phyloP scores from a whole-genome alignment of 1,284 basidiomycete species.

The Tilletia setariae region DNA sequence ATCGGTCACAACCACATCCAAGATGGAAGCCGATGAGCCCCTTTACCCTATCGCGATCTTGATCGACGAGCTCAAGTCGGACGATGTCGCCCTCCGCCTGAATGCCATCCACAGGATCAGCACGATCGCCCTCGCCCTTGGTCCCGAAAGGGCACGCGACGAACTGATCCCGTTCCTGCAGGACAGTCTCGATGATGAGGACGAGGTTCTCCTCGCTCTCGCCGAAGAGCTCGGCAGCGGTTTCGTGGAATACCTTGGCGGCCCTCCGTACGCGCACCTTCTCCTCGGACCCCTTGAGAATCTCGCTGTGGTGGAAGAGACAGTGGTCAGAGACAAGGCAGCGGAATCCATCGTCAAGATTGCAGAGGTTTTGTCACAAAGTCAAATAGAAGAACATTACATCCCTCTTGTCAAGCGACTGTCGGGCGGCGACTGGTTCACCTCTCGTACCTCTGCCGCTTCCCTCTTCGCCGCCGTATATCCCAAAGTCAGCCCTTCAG shows the following conservation, averaged over 20 bases:
- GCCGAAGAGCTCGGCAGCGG: constrained; percentile 82
- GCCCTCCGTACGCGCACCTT: constrained; percentile 80
- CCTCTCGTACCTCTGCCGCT: constrained; percentile 93
- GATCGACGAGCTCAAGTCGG: constrained; percentile 81
- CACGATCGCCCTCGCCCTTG: constrained; percentile 95
- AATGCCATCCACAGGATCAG: constrained; percentile 97
- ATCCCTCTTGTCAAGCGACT: constrained; percentile 87
- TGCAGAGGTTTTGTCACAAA: constrained; percentile 70
- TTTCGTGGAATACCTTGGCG: constrained; percentile 91
- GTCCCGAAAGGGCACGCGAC: constrained; percentile 88
- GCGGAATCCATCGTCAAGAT: constrained; percentile 95
- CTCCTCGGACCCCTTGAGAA: constrained; percentile 91
- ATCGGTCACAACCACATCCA: constrained; percentile 17
- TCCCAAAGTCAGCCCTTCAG: constrained; percentile 57
- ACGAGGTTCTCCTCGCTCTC: constrained; percentile 92
- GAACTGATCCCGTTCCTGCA: constrained; percentile 96
- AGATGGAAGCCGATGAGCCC: constrained; percentile 52
- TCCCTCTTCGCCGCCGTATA: constrained; percentile 94
- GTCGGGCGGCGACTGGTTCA: constrained; percentile 96
- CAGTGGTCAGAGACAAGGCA: constrained; percentile 96
- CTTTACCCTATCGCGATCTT: constrained; percentile 62
- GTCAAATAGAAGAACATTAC: constrained; percentile 85
- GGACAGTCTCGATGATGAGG: constrained; percentile 98
- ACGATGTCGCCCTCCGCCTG: constrained; percentile 83
- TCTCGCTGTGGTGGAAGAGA: constrained; percentile 94